Base-by-base conservation (phyloP, 2,329 filamentous ascomycete genomes). In the Colletotrichum liriopes region DNA sequence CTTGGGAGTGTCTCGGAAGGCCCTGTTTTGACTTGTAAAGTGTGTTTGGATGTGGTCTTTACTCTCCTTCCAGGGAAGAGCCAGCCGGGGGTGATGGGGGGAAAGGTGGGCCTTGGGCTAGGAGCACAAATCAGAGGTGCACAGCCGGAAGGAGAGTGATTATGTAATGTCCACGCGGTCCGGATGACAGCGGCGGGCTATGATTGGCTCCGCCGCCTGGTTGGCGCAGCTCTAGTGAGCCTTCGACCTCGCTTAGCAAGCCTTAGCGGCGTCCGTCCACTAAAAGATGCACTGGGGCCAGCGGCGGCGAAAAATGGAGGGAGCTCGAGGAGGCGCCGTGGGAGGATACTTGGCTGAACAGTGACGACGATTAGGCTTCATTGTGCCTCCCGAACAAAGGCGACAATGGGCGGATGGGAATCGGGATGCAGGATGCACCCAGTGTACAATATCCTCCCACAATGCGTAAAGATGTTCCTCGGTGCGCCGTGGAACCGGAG, bases 1-100 rank as follows among this genome's bases (percentile, higher is more conserved):
- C 62, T 47, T 60, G 67, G 63, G 39, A 37, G 43, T 62, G 67
- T 71, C 55, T 71, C 63, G 63, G 67, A 67, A 43, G 47, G 51
- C 62, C 55, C 56, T 67, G 67, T 55, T 29, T 39, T 47, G 47
- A 20, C 54, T 47, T 47, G 45, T 67, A 39, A 29, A 39, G 23
- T 39, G 54, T 37, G n/a, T 20, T 51, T 20, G 32, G 8, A 11
- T 37, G 20, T 20, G 20, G 18, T 23, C 7, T 47, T 47, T n/a
- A 43, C 23, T 51, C 16, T 5, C 26, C 26, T 3, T 63, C 29
- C 39, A n/a, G n/a, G 29, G 54, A 51, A 61, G 11, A 23, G 20
- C 16, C 8, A 6, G 29, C 20, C 23, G 5, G 29, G 59, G 29
- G 26, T 5, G n/a, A 20, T 43, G 61, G 23, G 16, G 35, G 23